These are phyloP conservation scores for Chytridiales sp. DNA, from an alignment of 371 early-diverging fungal species.

Conservation along the genomic window DNA sequence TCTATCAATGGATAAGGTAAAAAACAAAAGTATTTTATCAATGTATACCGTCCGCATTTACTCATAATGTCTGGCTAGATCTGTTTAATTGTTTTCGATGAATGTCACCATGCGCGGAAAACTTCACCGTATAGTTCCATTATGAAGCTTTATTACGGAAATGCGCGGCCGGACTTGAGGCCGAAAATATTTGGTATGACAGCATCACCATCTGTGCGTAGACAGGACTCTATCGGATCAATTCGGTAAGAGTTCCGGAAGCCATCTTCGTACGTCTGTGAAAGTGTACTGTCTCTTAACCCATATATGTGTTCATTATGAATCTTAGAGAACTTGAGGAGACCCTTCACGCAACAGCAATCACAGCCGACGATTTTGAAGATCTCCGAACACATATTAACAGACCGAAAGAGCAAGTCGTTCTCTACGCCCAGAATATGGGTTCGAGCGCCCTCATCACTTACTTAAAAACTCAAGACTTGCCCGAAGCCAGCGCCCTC, in stretches of 20 bases:
- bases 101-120: conserved; percentile 87
- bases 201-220: conserved; percentile 88
- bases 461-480: conserved; percentile 43
- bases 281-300: conserved; percentile 4
- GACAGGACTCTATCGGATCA: no score
- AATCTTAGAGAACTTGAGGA: conserved; percentile 63
- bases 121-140: conserved; percentile 78
- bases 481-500: conserved; percentile 24
- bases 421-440: conserved; percentile 48
- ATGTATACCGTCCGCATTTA: not conserved
- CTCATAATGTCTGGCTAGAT: conserved; percentile 45
- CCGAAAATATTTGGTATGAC: conserved; percentile 94
- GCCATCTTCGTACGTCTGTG: conserved; percentile 2
- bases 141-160: conserved; percentile 79
- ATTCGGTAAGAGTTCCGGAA: conserved; percentile 43
- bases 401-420: conserved; percentile 51
- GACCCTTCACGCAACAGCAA: conserved; percentile 64
- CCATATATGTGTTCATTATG: not conserved
- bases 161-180: conserved; percentile 44
- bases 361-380: conserved; percentile 55
- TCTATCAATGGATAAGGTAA: conserved; percentile 62
- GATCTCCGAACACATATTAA: conserved; percentile 41
- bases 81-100: conserved; percentile 84
- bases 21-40: not conserved
- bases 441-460: conserved; percentile 45